phyloP scores from a whole-genome alignment of 176 grass and related monocot species.

The Bothriochloa decipiens region DNA sequence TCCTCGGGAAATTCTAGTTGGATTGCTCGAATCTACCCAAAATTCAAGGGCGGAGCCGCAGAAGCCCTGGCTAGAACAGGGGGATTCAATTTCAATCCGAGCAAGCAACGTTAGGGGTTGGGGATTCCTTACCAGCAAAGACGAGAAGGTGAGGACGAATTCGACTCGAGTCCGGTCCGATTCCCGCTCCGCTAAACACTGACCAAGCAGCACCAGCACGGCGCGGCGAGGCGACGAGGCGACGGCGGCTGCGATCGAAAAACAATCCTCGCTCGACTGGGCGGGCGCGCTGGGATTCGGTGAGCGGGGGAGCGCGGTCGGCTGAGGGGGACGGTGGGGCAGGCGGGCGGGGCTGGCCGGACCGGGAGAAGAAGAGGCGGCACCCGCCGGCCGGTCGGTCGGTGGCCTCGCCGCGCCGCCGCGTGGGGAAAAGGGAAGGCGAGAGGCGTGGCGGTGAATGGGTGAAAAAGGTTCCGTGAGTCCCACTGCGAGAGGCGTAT shows the following conservation, averaged over 20 bases:
- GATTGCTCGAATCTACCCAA: not conserved
- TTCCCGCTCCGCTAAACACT: not conserved
- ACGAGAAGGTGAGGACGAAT: not conserved
- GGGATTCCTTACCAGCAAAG: conserved; percentile 11
- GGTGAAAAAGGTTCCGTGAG: too few species aligned
- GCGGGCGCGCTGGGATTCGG: not conserved
- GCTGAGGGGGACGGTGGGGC: not conserved
- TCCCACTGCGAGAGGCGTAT: too few species aligned
- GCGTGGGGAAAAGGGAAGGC: not conserved
- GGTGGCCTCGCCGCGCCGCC: conserved; percentile 22
- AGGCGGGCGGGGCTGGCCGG: not conserved
- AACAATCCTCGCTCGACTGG: not conserved
- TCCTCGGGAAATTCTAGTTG: not conserved
- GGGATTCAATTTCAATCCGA: not conserved
- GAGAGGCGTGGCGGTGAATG: too few species aligned
- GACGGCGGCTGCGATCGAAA: not conserved
- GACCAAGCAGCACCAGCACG: not conserved
- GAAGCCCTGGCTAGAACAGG: not conserved
- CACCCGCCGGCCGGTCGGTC: not conserved
- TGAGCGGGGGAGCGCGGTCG: not conserved
- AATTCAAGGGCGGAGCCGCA: not conserved
- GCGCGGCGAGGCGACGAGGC: not conserved
- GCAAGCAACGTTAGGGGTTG: not conserved
- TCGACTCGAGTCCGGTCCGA: not conserved
- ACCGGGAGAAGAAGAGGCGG: too few species aligned